These are phyloP conservation scores for Coriolopsis trogii DNA, from an alignment of 1,284 basidiomycete species.

Conservation along the genomic window DNA sequence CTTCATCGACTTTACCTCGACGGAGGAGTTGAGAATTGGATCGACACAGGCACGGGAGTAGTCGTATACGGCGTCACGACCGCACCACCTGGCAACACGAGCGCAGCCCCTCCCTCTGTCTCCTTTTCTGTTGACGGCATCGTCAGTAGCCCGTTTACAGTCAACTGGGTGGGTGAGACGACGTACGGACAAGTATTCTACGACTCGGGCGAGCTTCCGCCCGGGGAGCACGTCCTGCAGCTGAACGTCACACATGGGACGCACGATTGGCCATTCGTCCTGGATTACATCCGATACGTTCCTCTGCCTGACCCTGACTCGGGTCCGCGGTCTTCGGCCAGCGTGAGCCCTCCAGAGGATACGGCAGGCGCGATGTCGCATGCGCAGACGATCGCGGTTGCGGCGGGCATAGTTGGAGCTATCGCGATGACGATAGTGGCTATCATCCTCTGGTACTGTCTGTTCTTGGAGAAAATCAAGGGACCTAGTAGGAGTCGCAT, in stretches of 20 bases:
- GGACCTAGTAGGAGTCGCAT: neutral
- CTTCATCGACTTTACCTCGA: neutral
- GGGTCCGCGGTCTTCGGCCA: no score
- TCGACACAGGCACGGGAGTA: neutral
- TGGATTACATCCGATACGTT: conserved; percentile 12
- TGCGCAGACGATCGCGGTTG: neutral
- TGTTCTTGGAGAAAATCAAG: neutral
- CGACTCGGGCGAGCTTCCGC: neutral
- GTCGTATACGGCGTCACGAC: conserved; percentile 5
- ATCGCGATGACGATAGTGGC: neutral
- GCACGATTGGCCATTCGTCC: conserved; percentile 12
- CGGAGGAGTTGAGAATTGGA: neutral
- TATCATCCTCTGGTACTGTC: neutral
- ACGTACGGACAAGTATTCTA: conserved; percentile 2
- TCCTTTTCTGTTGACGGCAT: conserved; percentile 6
- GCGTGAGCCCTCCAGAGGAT: no score
- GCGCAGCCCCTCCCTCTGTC: conserved; percentile 2
- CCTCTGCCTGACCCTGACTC: neutral
- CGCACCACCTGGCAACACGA: neutral
- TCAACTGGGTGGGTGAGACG: neutral
- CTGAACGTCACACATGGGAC: conserved; percentile 7
- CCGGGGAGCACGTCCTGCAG: conserved; percentile 7
- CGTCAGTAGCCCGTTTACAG: conserved; percentile 3
- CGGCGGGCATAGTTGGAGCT: neutral
- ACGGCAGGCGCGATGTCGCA: neutral